A percentile compares a stretch with the other conserved stretches of the same genome.
Conservation (phyloP, 2,329 filamentous ascomycete genomes). For the Colletotrichum sp. region DNA sequence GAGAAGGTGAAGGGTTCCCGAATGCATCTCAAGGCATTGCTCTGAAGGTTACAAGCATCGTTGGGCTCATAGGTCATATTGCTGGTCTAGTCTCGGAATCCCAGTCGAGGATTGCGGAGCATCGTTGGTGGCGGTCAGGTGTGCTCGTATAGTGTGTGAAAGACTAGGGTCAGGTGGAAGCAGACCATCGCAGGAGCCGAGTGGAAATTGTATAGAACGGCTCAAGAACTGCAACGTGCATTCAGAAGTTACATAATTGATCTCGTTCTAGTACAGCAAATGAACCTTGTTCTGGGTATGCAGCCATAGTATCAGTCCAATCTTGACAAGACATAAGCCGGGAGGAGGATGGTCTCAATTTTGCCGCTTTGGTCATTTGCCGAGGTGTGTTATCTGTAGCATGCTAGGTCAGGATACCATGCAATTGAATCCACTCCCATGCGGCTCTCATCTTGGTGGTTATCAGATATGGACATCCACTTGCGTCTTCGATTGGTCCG, state of each 20-base stretch:
- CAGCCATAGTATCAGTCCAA: neutral
- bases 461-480: neutral
- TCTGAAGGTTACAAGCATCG: neutral
- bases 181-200: neutral
- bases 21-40: neutral
- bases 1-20: neutral
- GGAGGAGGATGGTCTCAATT: neutral
- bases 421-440: neutral
- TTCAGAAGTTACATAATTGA: neutral
- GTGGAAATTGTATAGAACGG: neutral
- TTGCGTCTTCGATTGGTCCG: neutral
- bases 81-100: neutral
- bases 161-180: neutral
- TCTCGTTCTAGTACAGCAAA: neutral
- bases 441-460: accelerated
- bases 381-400: neutral
- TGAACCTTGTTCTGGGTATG: neutral
- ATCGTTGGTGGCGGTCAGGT: neutral
- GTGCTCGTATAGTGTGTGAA: neutral
- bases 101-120: neutral
- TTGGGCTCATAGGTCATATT: accelerated
- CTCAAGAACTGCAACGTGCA: neutral
- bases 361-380: neutral
- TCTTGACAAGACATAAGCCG: neutral
- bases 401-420: neutral